Conservation (phyloP, 1,284 basidiomycete species). For the Chiua sp. region DNA sequence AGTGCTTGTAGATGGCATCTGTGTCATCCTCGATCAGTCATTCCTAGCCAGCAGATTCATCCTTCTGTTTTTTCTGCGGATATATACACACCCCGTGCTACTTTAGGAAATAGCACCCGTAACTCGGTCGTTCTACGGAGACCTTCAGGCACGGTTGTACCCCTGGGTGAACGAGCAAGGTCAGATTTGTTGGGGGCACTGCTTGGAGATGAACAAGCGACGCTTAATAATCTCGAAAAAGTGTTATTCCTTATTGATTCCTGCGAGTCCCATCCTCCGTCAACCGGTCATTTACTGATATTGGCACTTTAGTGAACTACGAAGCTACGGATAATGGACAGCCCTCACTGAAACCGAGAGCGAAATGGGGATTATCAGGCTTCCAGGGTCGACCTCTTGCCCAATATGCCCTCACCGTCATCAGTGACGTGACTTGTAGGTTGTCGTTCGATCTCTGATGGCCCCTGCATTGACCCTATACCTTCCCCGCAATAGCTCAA, state of each 20-base stretch:
- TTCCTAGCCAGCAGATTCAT: conserved; percentile 24
- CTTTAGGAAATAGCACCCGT: background rate
- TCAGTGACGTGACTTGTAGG: conserved; percentile 4
- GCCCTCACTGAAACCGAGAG: background rate
- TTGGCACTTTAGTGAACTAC: background rate
- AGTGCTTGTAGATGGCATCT: conserved; percentile 13
- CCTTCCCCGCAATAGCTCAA: background rate
- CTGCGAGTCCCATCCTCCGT: conserved; percentile 1
- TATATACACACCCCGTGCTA: conserved; percentile 18
- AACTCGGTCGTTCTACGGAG: background rate
- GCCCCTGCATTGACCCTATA: background rate
- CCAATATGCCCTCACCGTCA: conserved; percentile 8
- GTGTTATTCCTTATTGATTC: conserved; percentile 11
- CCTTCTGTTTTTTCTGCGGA: conserved; percentile 7
- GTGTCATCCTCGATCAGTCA: conserved; percentile 9
- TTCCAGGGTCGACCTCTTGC: background rate
- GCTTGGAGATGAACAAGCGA: background rate
- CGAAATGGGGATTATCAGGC: background rate
- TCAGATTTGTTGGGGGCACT: background rate
- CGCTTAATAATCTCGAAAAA: background rate
- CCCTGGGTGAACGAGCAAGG: background rate
- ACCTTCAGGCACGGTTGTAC: background rate
- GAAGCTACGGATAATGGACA: background rate
- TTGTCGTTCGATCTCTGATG: too few species aligned
- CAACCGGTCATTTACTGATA: too few species aligned